Conservation (phyloP, 1,284 basidiomycete genomes). For the Sanghuangporus sanghuang region DNA sequence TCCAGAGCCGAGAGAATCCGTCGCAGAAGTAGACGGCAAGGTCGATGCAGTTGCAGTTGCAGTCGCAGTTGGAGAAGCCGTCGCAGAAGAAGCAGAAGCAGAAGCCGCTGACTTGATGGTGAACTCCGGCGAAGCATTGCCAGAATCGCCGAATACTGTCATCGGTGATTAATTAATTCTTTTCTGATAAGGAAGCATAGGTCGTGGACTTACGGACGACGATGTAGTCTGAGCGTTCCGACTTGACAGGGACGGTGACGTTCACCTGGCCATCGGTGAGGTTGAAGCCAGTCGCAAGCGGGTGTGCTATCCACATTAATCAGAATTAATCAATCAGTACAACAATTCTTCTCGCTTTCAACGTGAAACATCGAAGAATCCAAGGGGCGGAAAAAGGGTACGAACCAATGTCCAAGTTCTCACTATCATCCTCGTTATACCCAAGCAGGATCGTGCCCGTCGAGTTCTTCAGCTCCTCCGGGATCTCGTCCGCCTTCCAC, state of each 20-base stretch:
- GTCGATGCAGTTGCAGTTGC: background rate
- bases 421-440: conserved; percentile 14
- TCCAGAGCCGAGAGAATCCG: background rate
- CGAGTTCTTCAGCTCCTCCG: conserved; percentile 25
- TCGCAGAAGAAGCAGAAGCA: background rate
- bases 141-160: conserved; percentile 33
- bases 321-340: background rate
- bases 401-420: conserved; percentile 15
- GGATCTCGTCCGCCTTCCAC: conserved; percentile 37
- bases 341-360: background rate
- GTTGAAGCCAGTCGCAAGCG: conserved; percentile 52
- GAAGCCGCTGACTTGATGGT: conserved; percentile 21
- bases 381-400: background rate
- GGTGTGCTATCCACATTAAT: conserved; percentile 22
- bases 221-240: conserved; percentile 37
- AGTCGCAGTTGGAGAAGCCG: background rate
- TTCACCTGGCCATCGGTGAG: conserved; percentile 44
- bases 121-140: conserved; percentile 30
- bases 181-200: background rate
- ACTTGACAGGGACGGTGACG: conserved; percentile 53
- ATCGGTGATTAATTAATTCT: background rate
- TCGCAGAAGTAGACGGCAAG: background rate
- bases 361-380: background rate
- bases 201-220: conserved; percentile 36
- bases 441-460: conserved; percentile 36